Evolutionary conservation across 306 rosid genomes (phyloP).

Genomic region (Rosa chinensis): DNA sequence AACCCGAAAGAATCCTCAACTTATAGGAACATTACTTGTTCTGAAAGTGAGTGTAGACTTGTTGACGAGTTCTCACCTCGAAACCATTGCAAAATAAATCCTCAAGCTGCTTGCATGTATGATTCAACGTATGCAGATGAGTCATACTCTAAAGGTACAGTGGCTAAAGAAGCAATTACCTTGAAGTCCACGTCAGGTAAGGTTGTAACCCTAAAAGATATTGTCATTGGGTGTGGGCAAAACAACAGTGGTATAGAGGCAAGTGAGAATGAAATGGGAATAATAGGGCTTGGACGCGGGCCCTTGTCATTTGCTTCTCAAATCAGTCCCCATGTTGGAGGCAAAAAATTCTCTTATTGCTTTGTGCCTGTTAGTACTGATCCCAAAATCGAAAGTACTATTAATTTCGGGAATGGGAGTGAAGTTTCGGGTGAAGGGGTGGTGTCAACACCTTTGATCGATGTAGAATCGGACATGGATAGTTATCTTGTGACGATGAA

Average conservation of each 20-base stretch:
- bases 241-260: constrained; percentile 31
- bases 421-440: constrained; percentile 53
- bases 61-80: neutral
- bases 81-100: too few relatives aligned
- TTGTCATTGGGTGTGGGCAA: constrained; percentile 54
- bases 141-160: constrained; percentile 30
- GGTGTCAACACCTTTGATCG: constrained; percentile 44
- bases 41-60: constrained; percentile 36
- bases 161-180: constrained; percentile 40
- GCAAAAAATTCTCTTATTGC: constrained; percentile 56
- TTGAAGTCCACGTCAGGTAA: constrained; percentile 34
- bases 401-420: constrained; percentile 51
- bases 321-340: constrained; percentile 36
- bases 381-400: constrained; percentile 32
- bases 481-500: constrained; percentile 43
- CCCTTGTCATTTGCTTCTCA: constrained; percentile 56
- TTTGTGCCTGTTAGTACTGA: constrained; percentile 49
- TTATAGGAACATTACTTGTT: constrained; percentile 39
- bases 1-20: constrained; percentile 48
- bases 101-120: neutral
- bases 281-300: constrained; percentile 57
- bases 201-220: constrained; percentile 21
- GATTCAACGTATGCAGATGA: constrained; percentile 32
- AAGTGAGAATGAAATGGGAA: constrained; percentile 56
- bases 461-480: constrained; percentile 17